Conservation (phyloP, 805 yeast genomes). For the Torulaspora quercuum region DNA sequence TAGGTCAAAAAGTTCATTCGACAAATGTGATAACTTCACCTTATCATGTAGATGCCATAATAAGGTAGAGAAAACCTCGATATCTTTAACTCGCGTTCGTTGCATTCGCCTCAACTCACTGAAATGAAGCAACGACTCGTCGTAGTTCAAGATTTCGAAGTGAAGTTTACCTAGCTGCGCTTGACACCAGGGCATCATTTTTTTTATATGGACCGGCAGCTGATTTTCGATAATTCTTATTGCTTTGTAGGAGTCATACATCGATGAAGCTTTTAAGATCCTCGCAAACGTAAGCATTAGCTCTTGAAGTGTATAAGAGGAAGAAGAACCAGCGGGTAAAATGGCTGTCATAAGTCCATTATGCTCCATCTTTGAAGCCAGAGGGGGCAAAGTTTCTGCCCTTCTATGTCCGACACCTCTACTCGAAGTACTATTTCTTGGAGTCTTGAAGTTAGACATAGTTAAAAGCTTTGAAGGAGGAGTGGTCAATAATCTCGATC, state of each 20-base stretch:
- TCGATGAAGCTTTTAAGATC: conserved; percentile 25
- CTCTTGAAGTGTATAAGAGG: conserved; percentile 14
- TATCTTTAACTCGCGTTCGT: conserved; percentile 75
- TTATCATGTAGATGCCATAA: conserved; percentile 90
- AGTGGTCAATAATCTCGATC: conserved; percentile 23
- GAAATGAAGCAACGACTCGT: conserved; percentile 65
- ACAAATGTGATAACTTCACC: conserved; percentile 70
- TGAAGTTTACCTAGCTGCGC: conserved; percentile 75
- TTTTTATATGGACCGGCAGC: conserved; percentile 58
- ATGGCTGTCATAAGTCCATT: conserved; percentile 8
- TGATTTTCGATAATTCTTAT: conserved; percentile 53
- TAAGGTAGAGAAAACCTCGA: conserved; percentile 87
- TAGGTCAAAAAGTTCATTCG: conserved; percentile 72
- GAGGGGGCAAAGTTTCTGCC: conserved; percentile 7
- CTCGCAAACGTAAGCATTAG: conserved; percentile 22
- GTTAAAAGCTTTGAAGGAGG: conserved; percentile 30
- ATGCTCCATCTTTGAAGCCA: conserved; percentile 9
- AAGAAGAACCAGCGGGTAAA: conserved; percentile 3
- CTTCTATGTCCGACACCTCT: conserved; percentile 9
- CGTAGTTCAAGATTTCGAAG: conserved; percentile 84
- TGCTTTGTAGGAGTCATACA: conserved; percentile 78
- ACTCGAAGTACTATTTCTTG: conserved; percentile 15
- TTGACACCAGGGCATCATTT: conserved; percentile 78
- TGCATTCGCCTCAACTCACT: conserved; percentile 60
- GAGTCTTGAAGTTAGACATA: conserved; percentile 25